These are phyloP conservation scores for Lomentospora prolificans DNA, from an alignment of 2,329 filamentous ascomycete species.

Conservation along the genomic window DNA sequence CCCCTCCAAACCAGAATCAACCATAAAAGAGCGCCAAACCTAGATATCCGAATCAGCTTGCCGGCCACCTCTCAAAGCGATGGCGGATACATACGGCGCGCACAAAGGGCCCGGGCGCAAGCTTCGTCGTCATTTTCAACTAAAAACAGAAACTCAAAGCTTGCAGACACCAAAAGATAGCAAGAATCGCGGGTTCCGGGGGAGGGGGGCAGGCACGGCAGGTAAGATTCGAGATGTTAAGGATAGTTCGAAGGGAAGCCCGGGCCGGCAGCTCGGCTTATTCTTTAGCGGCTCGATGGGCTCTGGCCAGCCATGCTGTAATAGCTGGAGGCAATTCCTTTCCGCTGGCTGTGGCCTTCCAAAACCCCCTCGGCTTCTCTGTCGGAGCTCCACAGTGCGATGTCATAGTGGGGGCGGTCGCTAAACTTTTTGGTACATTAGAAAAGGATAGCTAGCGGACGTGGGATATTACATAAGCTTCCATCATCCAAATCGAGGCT, in stretches of 20 bases:
- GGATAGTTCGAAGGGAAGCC: too few relatives aligned
- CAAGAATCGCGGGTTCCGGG: too few relatives aligned
- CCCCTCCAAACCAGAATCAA: constrained; percentile 79
- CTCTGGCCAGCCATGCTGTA: too few relatives aligned
- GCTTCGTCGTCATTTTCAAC: constrained; percentile 3
- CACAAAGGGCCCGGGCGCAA: constrained; percentile 21
- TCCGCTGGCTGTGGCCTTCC: too few relatives aligned
- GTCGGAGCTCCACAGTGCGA: neutral
- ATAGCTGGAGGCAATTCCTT: neutral
- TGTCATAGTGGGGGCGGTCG: neutral
- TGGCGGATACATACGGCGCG: constrained; percentile 41
- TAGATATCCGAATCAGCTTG: constrained; percentile 22
- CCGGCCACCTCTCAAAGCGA: neutral
- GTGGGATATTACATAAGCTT: too few relatives aligned
- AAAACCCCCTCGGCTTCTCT: too few relatives aligned
- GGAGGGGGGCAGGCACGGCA: too few relatives aligned
- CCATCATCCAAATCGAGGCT: too few relatives aligned
- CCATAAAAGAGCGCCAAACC: constrained; percentile 80
- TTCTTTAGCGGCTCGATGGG: neutral
- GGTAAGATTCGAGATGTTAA: too few relatives aligned
- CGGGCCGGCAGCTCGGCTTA: neutral
- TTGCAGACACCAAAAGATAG: too few relatives aligned
- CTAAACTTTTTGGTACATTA: neutral
- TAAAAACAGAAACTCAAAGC: too few relatives aligned
- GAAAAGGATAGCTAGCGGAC: neutral